Conservation (phyloP, 2,329 filamentous ascomycete genomes). For the Penicillium olsonii region DNA sequence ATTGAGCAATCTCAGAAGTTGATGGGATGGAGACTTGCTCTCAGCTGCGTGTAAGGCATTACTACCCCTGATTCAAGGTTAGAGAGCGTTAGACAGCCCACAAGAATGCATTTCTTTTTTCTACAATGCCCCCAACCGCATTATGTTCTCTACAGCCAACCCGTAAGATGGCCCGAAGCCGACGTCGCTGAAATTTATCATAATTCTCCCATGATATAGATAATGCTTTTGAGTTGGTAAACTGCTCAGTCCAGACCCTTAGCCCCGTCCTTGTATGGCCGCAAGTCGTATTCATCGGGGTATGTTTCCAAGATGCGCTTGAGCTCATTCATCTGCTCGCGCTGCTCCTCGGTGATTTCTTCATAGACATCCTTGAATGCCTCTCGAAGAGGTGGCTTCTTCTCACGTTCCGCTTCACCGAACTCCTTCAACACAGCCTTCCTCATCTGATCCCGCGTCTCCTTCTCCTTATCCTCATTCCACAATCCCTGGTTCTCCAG, state of each 20-base stretch:
- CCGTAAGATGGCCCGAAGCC: too few species aligned
- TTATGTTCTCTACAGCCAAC: too few species aligned
- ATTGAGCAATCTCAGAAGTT: not conserved
- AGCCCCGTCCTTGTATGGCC: constrained; percentile 72
- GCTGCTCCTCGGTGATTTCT: constrained; percentile 76
- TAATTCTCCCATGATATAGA: not conserved
- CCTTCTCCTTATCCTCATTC: constrained; percentile 80
- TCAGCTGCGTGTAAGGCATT: too few species aligned
- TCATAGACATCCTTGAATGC: constrained; percentile 89
- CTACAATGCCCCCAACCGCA: too few species aligned
- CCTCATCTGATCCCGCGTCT: constrained; percentile 64
- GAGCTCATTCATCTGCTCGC: constrained; percentile 73
- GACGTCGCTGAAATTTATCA: not conserved
- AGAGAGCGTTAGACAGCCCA: too few species aligned
- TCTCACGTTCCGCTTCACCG: constrained; percentile 64
- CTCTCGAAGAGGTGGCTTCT: constrained; percentile 55
- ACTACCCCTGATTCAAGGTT: too few species aligned
- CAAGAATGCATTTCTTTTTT: not conserved
- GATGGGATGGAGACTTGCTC: too few species aligned
- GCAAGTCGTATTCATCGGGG: constrained; percentile 87
- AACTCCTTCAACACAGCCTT: constrained; percentile 84
- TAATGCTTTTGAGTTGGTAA: too few species aligned
- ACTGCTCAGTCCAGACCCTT: constrained; percentile 55
- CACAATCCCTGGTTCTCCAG: constrained; percentile 81
- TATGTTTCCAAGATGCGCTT: constrained; percentile 79